Evolutionary conservation across 2,329 filamentous ascomycete species (phyloP).

Genomic region (Fusarium secorum): DNA sequence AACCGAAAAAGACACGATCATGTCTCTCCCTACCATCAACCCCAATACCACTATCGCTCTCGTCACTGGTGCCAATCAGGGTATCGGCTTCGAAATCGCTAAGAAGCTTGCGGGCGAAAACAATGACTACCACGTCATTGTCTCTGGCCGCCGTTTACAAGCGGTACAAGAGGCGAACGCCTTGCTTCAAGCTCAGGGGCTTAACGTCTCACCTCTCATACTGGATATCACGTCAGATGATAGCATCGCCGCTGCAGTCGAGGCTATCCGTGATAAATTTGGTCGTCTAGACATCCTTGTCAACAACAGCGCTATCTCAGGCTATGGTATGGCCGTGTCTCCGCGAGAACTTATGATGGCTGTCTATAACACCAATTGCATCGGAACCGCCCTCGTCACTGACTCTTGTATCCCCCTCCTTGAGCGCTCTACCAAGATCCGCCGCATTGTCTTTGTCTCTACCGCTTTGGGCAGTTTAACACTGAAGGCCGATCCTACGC

Average conservation of each 20-base stretch:
- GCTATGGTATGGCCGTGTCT: not conserved
- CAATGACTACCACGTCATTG: conserved; percentile 14
- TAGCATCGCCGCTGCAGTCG: conserved; percentile 14
- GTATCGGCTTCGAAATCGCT: conserved; percentile 15
- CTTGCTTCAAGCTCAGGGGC: conserved; percentile 8
- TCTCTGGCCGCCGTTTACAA: conserved; percentile 11
- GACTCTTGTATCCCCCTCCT: conserved; percentile 23
- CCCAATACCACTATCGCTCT: conserved; percentile 13
- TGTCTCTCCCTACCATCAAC: conserved; percentile 11
- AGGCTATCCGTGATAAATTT: not conserved
- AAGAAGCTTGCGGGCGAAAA: conserved; percentile 21
- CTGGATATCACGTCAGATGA: conserved; percentile 26
- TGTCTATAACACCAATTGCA: conserved; percentile 27
- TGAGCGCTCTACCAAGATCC: conserved; percentile 6
- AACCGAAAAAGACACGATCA: not conserved
- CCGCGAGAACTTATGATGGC: conserved; percentile 20
- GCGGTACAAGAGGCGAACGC: conserved; percentile 11
- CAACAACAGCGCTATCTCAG: conserved; percentile 29
- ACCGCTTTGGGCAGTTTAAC: conserved; percentile 20
- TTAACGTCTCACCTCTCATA: conserved; percentile 13
- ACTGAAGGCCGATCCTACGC: conserved; percentile 11
- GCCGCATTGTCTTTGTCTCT: conserved; percentile 28
- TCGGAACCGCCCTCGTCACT: conserved; percentile 27
- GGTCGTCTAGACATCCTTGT: conserved; percentile 25
- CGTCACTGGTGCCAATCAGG: conserved; percentile 23